Evolutionary conservation across 768 basidiomycete genomes (phyloP).

Genomic region (Tulasnella sp.): DNA sequence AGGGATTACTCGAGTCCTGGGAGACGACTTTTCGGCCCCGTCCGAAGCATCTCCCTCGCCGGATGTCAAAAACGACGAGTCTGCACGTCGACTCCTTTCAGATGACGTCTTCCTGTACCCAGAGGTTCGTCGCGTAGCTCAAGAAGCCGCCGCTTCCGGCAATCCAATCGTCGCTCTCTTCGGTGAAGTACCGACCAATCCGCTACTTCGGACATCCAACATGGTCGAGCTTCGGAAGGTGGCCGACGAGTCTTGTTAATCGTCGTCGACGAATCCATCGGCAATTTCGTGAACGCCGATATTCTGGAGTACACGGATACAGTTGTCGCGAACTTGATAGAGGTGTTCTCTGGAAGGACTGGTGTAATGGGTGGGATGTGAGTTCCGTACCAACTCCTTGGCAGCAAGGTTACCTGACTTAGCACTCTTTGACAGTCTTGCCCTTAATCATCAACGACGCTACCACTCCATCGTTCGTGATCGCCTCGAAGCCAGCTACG

Average conservation of each 20-base stretch:
- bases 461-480: constrained; percentile 61
- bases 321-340: constrained; percentile 83
- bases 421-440: constrained; percentile 49
- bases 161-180: constrained; percentile 71
- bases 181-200: constrained; percentile 30
- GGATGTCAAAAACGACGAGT: constrained; percentile 51
- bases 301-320: constrained; percentile 80
- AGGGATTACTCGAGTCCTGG: constrained; percentile 76
- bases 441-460: constrained; percentile 63
- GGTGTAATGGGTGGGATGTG: constrained; percentile 99
- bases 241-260: constrained; percentile 87
- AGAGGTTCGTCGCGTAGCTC: constrained; percentile 54
- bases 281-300: constrained; percentile 90
- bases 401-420: neutral
- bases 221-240: constrained; percentile 67
- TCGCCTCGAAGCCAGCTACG: constrained; percentile 51
- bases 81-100: constrained; percentile 63
- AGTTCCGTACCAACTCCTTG: constrained; percentile 25
- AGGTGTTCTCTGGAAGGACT: constrained; percentile 87
- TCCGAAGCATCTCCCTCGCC: constrained; percentile 25
- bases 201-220: constrained; percentile 78
- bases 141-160: constrained; percentile 27
- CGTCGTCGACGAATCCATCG: constrained; percentile 89
- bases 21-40: constrained; percentile 43
- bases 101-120: constrained; percentile 83